Base-by-base conservation (phyloP, 225 moss, liverwort and hornwort genomes). In the Antitrichia curtipendula region DNA sequence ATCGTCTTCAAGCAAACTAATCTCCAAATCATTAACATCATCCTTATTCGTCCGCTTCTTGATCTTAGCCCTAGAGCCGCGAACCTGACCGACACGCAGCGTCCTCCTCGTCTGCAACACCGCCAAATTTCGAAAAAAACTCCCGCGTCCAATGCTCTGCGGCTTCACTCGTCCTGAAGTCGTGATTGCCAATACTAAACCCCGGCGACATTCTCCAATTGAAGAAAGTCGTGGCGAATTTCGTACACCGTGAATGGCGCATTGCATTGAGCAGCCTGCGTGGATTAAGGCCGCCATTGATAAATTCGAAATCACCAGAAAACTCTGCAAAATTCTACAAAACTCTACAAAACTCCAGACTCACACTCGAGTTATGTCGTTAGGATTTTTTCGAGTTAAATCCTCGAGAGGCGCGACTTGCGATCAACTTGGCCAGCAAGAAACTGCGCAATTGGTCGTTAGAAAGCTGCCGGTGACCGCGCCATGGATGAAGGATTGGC, bases 1-100 rank as follows among this genome's bases (percentile, higher is more conserved):
- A 75, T 90, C 91, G 18, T 87, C 92, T 56, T 88, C 91, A 86
- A 90, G 88, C 72, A 85, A 82, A 85, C 87, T 79, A 87, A 85
- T 78, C 88, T 89, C 90, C 76, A 90, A 89, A 32, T 79, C 70
- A 80, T 80, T 71, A 41, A 43, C 86, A 88, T 66, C 92, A 71
- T 88, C 86, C 75, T 80, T 88, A 25, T 82, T 77, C 38, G 59
- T 70, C 85, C 85, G 88, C 81, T 91, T 91, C 71, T 85, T 89
- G 23, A 88, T 80, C 40, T 64, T 82, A 88, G 86, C 90, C 85
- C 92, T 91, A n/a, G 59, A 54, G 36, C 22, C 31, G 24, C 43
- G 70, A 85, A 81, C 18, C 81, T 43, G 83, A 71, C 19, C 80
- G 16, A 54, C 80, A 38, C 71, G n/a, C 61, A 87, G 12, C 34